Base-by-base conservation (phyloP, 345 rosid genomes). In the Capsella bursapastoris region DNA sequence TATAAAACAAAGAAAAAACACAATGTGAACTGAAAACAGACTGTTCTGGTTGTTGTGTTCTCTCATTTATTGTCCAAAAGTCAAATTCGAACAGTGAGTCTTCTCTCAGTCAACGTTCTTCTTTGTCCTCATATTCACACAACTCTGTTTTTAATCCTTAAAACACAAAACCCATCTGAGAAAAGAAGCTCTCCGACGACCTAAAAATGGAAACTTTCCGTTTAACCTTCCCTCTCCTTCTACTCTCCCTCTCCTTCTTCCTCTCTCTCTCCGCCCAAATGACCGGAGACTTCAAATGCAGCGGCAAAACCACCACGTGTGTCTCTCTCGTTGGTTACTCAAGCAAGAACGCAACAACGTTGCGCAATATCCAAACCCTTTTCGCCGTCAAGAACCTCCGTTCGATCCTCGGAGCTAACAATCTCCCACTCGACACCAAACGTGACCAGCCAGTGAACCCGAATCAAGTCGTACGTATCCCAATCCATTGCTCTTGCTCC, bases 401-500 rank as follows among this genome's bases (percentile, higher is more conserved):
- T 16, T 77, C 84, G 28, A 75, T 90, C 68, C 79, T 90, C 59
- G 93, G 79, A 59, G 91, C 86, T 45, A 90, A 90, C 79, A 64
- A 70, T 74, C 82, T 85, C 57, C 79, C 84, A 11, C 78, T 55
- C 63, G 49, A 81, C 44, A 84, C 89, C n/a, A 8, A 37, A 13
- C 70, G 75, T 40, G 43, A 9, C 79, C 43, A 14, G 10, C 40
- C 2, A 13, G 64, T 80, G 16, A 37, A 40, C 31, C 65, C 69
- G 1, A 50, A 68, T 63, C 70, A 82, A 53, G 63, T 78, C 73
- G 22, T 88, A 48, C 51, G 57, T 14, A 63, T 90, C 76, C 93
- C 93, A 44, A 77, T 90, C 84, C 75, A 86, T 29, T 90, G 97
- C 72, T 22, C 51, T 28, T 90, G 97, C 82, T 79, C 78, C 22